Evolutionary conservation across 2,329 filamentous ascomycete genomes (phyloP).

Genomic region (Camptophora hylomeconis): DNA sequence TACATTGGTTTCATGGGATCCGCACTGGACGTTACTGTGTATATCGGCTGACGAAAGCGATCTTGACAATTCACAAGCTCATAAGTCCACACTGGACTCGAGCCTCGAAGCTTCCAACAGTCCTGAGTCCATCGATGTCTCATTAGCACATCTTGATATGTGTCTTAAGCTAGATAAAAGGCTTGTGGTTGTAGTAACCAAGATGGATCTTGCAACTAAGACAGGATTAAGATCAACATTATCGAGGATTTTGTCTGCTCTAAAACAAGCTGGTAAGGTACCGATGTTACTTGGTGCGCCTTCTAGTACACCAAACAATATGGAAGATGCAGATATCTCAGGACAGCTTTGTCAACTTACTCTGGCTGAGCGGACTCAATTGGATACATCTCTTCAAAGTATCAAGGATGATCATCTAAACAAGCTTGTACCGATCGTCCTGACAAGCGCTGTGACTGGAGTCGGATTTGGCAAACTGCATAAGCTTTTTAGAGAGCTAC

Average conservation of each 20-base stretch:
- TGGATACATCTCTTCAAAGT: slow-evolving; percentile 40
- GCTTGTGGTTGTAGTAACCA: slow-evolving; percentile 74
- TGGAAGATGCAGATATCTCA: slow-evolving; percentile 11
- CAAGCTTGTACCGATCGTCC: slow-evolving; percentile 62
- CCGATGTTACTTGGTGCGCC: slow-evolving; percentile 52
- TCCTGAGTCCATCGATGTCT: slow-evolving; percentile 28
- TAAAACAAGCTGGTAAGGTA: slow-evolving; percentile 62
- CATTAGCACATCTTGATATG: slow-evolving; percentile 67
- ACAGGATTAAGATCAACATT: slow-evolving; percentile 56
- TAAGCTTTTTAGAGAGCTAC: slow-evolving; percentile 64
- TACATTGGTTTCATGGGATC: slow-evolving; percentile 87
- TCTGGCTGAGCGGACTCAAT: slow-evolving; percentile 41
- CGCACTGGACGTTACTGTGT: slow-evolving; percentile 85
- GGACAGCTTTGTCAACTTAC: slow-evolving; percentile 1
- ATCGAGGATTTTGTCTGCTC: slow-evolving; percentile 56
- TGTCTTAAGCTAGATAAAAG: slow-evolving; percentile 71
- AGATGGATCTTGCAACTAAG: slow-evolving; percentile 74
- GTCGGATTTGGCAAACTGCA: slow-evolving; percentile 71
- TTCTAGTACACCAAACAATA: slow-evolving; percentile 1
- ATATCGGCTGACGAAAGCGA: slow-evolving; percentile 62
- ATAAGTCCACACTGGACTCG: slow-evolving; percentile 26
- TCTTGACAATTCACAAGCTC: slow-evolving; percentile 30
- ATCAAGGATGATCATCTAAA: slow-evolving; percentile 25
- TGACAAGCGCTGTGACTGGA: slow-evolving; percentile 79
- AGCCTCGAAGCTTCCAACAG: slow-evolving; percentile 38